These are phyloP conservation scores for Tuber aestivum DNA, from an alignment of 495 filamentous ascomycete species.

Conservation along the genomic window DNA sequence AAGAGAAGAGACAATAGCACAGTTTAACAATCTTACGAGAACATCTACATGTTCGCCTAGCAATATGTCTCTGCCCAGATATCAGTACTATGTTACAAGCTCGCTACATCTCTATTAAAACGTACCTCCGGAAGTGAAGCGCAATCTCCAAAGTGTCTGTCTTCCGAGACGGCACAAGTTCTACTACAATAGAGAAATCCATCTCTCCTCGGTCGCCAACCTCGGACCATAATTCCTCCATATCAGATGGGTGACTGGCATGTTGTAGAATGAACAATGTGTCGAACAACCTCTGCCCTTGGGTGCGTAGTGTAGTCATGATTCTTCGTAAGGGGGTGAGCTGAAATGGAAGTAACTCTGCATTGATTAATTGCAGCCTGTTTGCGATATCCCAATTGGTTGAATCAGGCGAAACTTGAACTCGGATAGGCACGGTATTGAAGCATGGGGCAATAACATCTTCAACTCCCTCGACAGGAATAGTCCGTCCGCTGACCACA, in stretches of 20 bases:
- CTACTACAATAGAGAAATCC: slow-evolving; percentile 68
- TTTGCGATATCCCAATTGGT: slow-evolving; percentile 52
- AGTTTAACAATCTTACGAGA: slow-evolving; percentile 50
- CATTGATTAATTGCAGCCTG: slow-evolving; percentile 54
- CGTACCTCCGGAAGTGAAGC: slow-evolving; percentile 48
- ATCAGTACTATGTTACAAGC: slow-evolving; percentile 20
- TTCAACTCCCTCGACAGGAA: slow-evolving; percentile 59
- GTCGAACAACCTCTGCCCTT: slow-evolving; percentile 59
- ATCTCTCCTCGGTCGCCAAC: slow-evolving; percentile 64
- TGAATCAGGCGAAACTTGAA: slow-evolving; percentile 46
- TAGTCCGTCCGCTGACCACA: slow-evolving; percentile 65
- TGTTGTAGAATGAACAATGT: slow-evolving; percentile 70
- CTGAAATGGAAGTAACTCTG: slow-evolving; percentile 57
- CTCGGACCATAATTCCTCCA: slow-evolving; percentile 63
- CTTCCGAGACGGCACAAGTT: slow-evolving; percentile 54
- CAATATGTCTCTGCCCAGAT: slow-evolving; percentile 45
- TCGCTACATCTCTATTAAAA: slow-evolving; percentile 1
- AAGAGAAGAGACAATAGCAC: slow-evolving; percentile 46
- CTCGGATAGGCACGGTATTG: slow-evolving; percentile 75
- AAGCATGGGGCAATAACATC: slow-evolving; percentile 78
- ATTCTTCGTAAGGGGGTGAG: slow-evolving; percentile 62
- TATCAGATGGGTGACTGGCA: slow-evolving; percentile 38
- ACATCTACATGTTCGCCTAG: slow-evolving; percentile 43
- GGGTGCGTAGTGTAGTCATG: slow-evolving; percentile 47
- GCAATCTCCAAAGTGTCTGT: slow-evolving; percentile 47